These are phyloP conservation scores for Xerocomellus amylosporus DNA, from an alignment of 768 basidiomycete species.

Conservation along the genomic window DNA sequence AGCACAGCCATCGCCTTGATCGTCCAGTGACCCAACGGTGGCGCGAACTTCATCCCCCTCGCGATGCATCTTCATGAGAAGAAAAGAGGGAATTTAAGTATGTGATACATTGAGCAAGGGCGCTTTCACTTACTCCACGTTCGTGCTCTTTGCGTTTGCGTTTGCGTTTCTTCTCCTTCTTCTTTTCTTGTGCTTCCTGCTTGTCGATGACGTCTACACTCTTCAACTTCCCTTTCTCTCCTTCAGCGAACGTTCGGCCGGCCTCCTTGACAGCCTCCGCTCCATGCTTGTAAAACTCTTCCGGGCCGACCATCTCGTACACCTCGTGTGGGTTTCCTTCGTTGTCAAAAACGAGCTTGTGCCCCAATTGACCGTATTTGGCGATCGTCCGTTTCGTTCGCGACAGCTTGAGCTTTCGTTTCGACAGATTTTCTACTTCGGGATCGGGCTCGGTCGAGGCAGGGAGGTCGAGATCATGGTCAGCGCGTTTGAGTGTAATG, in stretches of 20 bases:
- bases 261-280: slow-evolving; percentile 62
- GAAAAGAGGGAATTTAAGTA: not conserved
- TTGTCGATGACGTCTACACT: slow-evolving; percentile 73
- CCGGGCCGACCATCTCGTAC: slow-evolving; percentile 78
- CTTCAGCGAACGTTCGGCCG: slow-evolving; percentile 66
- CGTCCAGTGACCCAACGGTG: slow-evolving; percentile 36
- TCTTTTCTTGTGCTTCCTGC: slow-evolving; percentile 82
- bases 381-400: slow-evolving; percentile 69
- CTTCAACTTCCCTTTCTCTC: slow-evolving; percentile 70
- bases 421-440: slow-evolving; percentile 62
- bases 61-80: slow-evolving; percentile 18
- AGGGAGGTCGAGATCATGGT: slow-evolving; percentile 76
- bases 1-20: slow-evolving; percentile 68
- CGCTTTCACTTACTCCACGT: slow-evolving; percentile 29
- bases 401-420: slow-evolving; percentile 78
- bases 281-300: slow-evolving; percentile 70
- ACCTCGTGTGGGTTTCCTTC: slow-evolving; percentile 76
- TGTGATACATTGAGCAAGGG: not conserved
- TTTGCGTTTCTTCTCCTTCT: slow-evolving; percentile 89
- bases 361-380: slow-evolving; percentile 54
- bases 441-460: slow-evolving; percentile 33
- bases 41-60: slow-evolving; percentile 27
- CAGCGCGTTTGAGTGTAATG: slow-evolving; percentile 87
- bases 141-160: slow-evolving; percentile 84
- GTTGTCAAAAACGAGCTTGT: slow-evolving; percentile 89